Evolutionary conservation across 2,329 filamentous ascomycete species (phyloP), one percentile per base, ranked within the genome.

Genomic region (Diplodia scrobiculata): DNA sequence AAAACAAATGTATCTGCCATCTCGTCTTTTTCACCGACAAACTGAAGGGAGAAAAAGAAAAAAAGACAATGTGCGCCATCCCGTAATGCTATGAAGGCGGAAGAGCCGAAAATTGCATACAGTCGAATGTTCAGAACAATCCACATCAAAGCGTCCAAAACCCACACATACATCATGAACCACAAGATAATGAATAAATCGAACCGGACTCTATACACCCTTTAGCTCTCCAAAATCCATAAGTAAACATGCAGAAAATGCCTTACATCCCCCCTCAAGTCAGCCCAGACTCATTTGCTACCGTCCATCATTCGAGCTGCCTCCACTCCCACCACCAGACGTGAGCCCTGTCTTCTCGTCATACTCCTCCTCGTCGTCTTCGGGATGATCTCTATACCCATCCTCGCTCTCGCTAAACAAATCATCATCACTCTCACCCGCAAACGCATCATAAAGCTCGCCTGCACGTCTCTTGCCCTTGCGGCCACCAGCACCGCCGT

Each of bases 381-480:
- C 65, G 19, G 36, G 29, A 64, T 70, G 41, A 59, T 70, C 72
- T 29, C 54, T 54, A 19, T 67, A 58, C 27, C 50, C 67, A 36
- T 74, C 79, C 19, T 79, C 79, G 59, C 74, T 75, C 45, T 79
- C 78, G 38, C 77, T 79, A 67, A 86, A 80, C 48, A 86, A 73
- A 67, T 90, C 88, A 65, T 91, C 90, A 66, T 95, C 93, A 67
- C 94, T 94, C 63, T 92, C 94, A 17, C 91, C 93, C 0, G 95
- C 95, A 83, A 99, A 99, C 4, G 95, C 95, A 81, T 99, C 95
- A 76, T 99, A 99, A 52, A 99, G 81, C 80, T 98, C 94, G 32
- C 94, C 92, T 1, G 92, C 95, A 21, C 91, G 82, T 70, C 85
- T 83, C 66, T 82, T 81, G 19, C 80, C 82, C 78, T 67, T 77